Conservation (phyloP, 2,329 filamentous ascomycete species). For the Microascus cirrosus region DNA sequence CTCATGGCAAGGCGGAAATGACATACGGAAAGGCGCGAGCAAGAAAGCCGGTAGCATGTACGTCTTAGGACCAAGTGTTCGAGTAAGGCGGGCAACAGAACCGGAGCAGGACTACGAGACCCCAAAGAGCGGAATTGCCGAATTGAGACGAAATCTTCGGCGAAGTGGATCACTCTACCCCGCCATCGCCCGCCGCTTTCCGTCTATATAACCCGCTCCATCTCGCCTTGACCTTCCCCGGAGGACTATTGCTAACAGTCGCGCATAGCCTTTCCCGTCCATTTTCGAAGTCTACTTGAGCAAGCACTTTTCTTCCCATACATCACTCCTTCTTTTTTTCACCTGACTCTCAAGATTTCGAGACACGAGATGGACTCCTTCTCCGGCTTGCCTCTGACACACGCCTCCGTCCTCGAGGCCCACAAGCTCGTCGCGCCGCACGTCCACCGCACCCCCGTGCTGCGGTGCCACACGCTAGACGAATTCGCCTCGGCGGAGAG, state of each 20-base stretch:
- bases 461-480: conserved; percentile 68
- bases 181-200: neutral
- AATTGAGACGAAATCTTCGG: neutral
- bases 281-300: neutral
- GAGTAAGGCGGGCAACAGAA: neutral
- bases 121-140: neutral
- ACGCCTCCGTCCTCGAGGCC: conserved; percentile 59
- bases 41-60: too few species aligned
- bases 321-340: too few species aligned
- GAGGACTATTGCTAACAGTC: neutral
- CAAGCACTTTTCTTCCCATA: neutral
- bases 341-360: neutral
- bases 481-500: conserved; percentile 64
- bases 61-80: neutral
- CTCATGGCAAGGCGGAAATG: neutral
- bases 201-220: neutral
- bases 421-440: conserved; percentile 61
- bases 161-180: neutral
- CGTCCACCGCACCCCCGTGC: conserved; percentile 74
- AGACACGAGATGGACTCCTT: conserved; percentile 34
- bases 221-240: neutral
- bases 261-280: neutral
- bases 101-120: neutral
- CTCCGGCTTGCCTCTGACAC: conserved; percentile 54
- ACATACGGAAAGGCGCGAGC: too few species aligned